Evolutionary conservation across 495 filamentous ascomycete species (phyloP).

Genomic region (Annulohypoxylon moriforme): DNA sequence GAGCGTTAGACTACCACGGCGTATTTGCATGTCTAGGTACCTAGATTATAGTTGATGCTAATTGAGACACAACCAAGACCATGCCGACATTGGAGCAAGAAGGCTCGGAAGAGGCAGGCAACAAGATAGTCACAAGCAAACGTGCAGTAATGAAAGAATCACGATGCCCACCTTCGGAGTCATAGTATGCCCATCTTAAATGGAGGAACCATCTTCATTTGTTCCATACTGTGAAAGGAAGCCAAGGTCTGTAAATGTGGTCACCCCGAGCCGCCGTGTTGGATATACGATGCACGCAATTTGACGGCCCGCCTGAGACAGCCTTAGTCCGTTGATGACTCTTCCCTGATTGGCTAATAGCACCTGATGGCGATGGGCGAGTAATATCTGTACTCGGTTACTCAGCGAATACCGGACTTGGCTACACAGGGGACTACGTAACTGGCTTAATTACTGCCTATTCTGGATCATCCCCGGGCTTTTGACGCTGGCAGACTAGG

Average conservation of each 20-base stretch:
- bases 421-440: slow-evolving; percentile 7
- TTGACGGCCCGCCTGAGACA: slow-evolving; percentile 30
- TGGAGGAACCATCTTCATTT: slow-evolving; percentile 25
- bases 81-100: not conserved
- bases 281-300: slow-evolving; percentile 42
- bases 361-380: slow-evolving; percentile 19
- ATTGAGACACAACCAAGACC: not conserved
- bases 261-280: slow-evolving; percentile 36
- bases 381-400: slow-evolving; percentile 5
- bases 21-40: not conserved
- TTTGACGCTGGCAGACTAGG: slow-evolving; percentile 12
- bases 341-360: slow-evolving; percentile 15
- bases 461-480: slow-evolving; percentile 13
- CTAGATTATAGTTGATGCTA: not conserved
- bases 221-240: slow-evolving; percentile 25
- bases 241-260: slow-evolving; percentile 13
- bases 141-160: slow-evolving; percentile 11
- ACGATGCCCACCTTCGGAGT: slow-evolving; percentile 19
- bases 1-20: not conserved
- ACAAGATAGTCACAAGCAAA: not conserved
- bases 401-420: slow-evolving; percentile 6
- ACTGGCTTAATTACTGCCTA: not conserved
- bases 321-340: not conserved
- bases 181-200: slow-evolving; percentile 21
- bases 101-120: not conserved